A percentile compares a stretch with the other conserved stretches of the same genome.
phyloP scores from a whole-genome alignment of 176 grass and related monocot species.

The Poa pratensis region DNA sequence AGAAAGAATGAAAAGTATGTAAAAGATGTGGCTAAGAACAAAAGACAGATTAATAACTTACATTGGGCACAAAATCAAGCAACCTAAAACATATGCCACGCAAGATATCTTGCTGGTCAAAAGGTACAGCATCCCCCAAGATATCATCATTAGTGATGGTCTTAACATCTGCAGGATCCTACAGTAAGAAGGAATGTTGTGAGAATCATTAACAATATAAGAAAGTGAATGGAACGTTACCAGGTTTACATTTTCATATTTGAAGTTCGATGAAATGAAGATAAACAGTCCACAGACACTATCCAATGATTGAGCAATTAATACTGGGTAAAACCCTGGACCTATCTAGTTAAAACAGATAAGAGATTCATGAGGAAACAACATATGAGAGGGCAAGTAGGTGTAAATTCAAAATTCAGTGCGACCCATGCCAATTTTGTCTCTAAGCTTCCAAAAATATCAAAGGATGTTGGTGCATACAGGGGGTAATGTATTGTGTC shows the following conservation, averaged over 20 bases:
- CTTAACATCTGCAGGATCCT: constrained; percentile 60
- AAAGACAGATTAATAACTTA: constrained; percentile 36
- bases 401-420: not conserved
- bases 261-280: not conserved
- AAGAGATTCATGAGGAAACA: not conserved
- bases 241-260: constrained; percentile 6
- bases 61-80: constrained; percentile 58
- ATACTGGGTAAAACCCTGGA: not conserved
- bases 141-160: constrained; percentile 77
- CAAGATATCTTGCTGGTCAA: constrained; percentile 59
- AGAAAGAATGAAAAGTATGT: not conserved
- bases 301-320: not conserved
- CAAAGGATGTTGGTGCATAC: not conserved
- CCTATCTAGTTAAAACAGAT: constrained; percentile 33
- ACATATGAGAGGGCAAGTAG: not conserved
- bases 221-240: not conserved
- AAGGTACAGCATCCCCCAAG: constrained; percentile 70
- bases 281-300: not conserved
- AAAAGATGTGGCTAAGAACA: constrained; percentile 26
- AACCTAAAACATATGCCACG: constrained; percentile 61
- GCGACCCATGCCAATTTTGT: not conserved
- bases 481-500: not conserved
- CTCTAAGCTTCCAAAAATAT: not conserved
- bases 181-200: constrained; percentile 37
- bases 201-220: constrained; percentile 23